Evolutionary conservation across 2,329 filamentous ascomycete species (phyloP), one percentile per base, ranked within the genome.

Genomic region (Teratosphaeria epicoccoides): DNA sequence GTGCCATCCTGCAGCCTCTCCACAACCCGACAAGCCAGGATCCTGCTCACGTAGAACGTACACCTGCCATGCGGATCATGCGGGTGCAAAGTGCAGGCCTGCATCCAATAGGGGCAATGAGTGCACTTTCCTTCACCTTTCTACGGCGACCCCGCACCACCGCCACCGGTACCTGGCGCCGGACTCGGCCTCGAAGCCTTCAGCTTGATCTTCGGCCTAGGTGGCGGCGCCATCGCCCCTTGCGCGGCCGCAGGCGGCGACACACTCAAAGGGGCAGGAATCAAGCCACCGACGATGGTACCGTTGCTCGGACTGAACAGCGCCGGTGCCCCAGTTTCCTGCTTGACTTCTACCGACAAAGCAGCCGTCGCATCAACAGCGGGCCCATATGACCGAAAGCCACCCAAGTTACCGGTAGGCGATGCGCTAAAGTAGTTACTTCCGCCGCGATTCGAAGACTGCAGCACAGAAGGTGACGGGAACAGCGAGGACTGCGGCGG

Each of bases 371-470:
- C 33, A 25, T 47, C 51, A 26, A 47, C 49, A 14, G 47, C 40
- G 1, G 52, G 50, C 23, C 55, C 57, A 40, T 58, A 63, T 17
- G 51, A 55, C 20, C 61, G 48, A 45, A 63, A 63, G 2, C 52
- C 56, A 11, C 61, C 61, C 46, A 62, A 43, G 49, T 63, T 63
- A 47, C 57, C 49, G 11, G 46, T 43, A 24, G 54, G 54, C 6
- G 58, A 53, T 6, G 57, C 47, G 4, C 54, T 49, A 48, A 59
- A 58, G 23, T 46, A 50, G 46, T 48, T 52, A 25, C 14, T 43
- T 20, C 55, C 51, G 24, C 46, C 25, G 26, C 53, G 49, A 12
- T 46, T 56, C 4, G 54, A 43, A 23, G 50, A 52, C 33, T 49
- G 50, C 43, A 55, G 26, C 29, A 50, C 20, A 25, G 43, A 54